A percentile compares a stretch with the other conserved stretches of the same genome.
phyloP scores from a whole-genome alignment of 2,329 filamentous ascomycete genomes.

The Aschersonia sp. region DNA sequence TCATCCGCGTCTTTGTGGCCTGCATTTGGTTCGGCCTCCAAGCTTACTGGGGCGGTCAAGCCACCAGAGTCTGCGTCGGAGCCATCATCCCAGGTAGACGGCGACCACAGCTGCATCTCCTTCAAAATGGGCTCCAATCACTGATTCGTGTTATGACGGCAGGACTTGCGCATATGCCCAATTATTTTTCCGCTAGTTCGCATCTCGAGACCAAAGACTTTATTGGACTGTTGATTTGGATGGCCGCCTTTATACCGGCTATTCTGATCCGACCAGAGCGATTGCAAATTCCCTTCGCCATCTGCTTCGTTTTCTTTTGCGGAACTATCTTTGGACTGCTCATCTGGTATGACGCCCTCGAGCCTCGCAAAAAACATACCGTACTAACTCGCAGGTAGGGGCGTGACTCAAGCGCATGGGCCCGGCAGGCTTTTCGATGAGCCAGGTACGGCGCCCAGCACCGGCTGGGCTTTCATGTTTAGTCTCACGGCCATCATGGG shows the following conservation, averaged over 20 bases:
- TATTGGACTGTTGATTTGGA: conserved; percentile 12
- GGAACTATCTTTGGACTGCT: conserved; percentile 9
- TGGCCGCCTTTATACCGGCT: conserved; percentile 8
- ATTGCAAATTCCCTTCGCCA: conserved; percentile 11
- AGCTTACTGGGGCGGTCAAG: conserved; percentile 15
- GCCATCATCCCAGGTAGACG: conserved; percentile 12
- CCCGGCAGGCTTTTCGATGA: conserved; percentile 10
- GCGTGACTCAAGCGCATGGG: conserved; percentile 8
- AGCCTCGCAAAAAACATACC: background rate
- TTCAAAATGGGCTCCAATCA: too few species aligned
- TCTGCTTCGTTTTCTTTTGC: conserved; percentile 12
- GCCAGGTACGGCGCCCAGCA: conserved; percentile 7
- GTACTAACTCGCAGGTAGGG: conserved; percentile 4
- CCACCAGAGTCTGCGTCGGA: conserved; percentile 12
- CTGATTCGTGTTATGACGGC: too few species aligned
- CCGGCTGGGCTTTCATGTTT: conserved; percentile 16
- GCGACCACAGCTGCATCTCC: background rate
- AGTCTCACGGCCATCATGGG: conserved; percentile 15
- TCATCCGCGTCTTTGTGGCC: conserved; percentile 11
- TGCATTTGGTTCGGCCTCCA: conserved; percentile 15
- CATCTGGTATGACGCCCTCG: conserved; percentile 4
- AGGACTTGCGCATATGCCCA: conserved; percentile 11
- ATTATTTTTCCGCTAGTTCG: conserved; percentile 9
- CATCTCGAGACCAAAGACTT: conserved; percentile 13
- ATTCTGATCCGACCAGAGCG: conserved; percentile 11